Conservation (phyloP, 2,329 filamentous ascomycete genomes). For the Clarireedia paspali region DNA sequence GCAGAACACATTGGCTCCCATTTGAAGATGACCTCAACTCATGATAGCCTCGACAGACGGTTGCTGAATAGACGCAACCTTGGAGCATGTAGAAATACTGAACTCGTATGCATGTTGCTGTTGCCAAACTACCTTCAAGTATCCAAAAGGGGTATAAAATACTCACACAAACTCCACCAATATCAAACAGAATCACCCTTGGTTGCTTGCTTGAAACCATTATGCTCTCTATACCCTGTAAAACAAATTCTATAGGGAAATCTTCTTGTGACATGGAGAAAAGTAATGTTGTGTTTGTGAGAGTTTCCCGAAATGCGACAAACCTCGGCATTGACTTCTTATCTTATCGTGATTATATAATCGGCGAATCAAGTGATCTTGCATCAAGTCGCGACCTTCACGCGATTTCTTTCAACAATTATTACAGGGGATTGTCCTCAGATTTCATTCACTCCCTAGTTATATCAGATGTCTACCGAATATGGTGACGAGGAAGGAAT, state of each 20-base stretch:
- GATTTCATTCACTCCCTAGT: not conserved
- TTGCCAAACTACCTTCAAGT: not conserved
- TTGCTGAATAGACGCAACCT: too few relatives aligned
- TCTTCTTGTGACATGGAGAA: constrained; percentile 26
- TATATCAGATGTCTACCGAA: not conserved
- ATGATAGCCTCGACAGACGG: too few relatives aligned
- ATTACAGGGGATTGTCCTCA: not conserved
- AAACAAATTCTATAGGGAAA: constrained; percentile 24
- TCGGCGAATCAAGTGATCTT: not conserved
- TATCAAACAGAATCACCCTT: constrained; percentile 70
- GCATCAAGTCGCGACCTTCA: not conserved
- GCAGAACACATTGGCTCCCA: too few relatives aligned
- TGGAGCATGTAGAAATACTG: not conserved
- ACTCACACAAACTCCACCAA: constrained; percentile 93
- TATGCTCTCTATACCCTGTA: constrained; percentile 25
- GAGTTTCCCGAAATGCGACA: not conserved
- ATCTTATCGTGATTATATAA: not conserved
- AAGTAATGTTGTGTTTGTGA: not conserved
- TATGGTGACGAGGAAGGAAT: constrained; percentile 19
- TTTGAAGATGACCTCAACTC: too few relatives aligned
- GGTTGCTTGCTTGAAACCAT: constrained; percentile 44
- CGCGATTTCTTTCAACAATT: not conserved
- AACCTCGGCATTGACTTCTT: constrained; percentile 1
- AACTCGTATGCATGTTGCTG: not conserved
- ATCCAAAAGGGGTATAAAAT: not conserved